phyloP scores from a whole-genome alignment of 2,329 filamentous ascomycete genomes.

The Trichophaea hybrida region DNA sequence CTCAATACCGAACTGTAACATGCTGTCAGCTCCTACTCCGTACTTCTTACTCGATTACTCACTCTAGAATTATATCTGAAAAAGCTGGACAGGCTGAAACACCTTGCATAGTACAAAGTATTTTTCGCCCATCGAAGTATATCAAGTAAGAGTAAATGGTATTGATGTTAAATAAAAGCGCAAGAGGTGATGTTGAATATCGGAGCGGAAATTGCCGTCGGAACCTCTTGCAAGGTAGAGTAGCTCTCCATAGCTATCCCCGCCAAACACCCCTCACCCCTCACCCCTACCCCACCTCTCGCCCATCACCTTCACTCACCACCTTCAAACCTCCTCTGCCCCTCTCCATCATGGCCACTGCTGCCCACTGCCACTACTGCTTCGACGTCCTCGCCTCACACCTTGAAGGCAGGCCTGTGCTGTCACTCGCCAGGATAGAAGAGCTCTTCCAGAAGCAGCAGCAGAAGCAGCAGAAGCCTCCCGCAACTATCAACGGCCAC shows the following conservation, averaged over 20 bases:
- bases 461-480: not conserved
- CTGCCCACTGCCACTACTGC: slow-evolving; percentile 78
- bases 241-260: not conserved
- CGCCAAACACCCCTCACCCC: not conserved
- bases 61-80: too few species aligned
- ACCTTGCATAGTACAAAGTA: too few species aligned
- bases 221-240: not conserved
- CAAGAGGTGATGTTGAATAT: too few species aligned
- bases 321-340: too few species aligned
- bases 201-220: too few species aligned
- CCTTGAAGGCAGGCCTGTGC: slow-evolving; percentile 53
- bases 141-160: too few species aligned
- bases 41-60: too few species aligned
- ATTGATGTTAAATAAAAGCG: too few species aligned
- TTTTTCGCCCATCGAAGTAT: too few species aligned
- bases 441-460: slow-evolving; percentile 40
- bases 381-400: slow-evolving; percentile 73
- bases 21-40: too few species aligned
- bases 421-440: slow-evolving; percentile 55
- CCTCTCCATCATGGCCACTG: slow-evolving; percentile 56
- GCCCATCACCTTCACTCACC: not conserved
- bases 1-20: too few species aligned
- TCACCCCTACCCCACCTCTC: not conserved
- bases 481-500: slow-evolving; percentile 18
- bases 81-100: too few species aligned